These are phyloP conservation scores for Erodium maritimum DNA, from an alignment of 345 rosid genomes.

Conservation along the genomic window DNA sequence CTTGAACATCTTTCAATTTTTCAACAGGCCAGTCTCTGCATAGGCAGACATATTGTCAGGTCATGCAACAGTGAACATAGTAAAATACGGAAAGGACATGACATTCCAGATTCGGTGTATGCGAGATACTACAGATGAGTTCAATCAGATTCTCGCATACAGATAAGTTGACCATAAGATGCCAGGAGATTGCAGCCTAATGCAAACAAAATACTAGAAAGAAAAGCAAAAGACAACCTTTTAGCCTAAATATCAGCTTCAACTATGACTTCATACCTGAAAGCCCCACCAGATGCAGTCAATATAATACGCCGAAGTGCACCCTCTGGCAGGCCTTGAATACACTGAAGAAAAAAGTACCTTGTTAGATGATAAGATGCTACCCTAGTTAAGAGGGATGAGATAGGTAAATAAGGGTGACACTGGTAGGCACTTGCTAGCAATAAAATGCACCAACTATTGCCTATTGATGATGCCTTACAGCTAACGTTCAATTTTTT, in stretches of 20 bases:
- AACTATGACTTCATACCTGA: slow-evolving; percentile 48
- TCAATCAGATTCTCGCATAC: not conserved
- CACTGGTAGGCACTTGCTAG: too few relatives aligned
- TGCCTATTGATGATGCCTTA: too few relatives aligned
- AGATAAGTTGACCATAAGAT: slow-evolving; percentile 2
- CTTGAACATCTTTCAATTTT: slow-evolving; percentile 80
- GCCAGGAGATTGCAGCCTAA: not conserved
- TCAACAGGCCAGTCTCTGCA: slow-evolving; percentile 85
- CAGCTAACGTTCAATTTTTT: not conserved
- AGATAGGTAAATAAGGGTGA: not conserved
- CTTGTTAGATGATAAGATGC: slow-evolving; percentile 5
- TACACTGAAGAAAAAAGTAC: slow-evolving; percentile 50
- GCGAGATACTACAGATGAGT: not conserved
- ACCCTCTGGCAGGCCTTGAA: slow-evolving; percentile 87
- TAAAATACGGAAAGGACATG: not conserved
- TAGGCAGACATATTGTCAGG: not conserved
- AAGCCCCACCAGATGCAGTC: slow-evolving; percentile 97
- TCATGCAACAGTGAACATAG: slow-evolving; percentile 11
- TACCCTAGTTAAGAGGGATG: slow-evolving; percentile 1
- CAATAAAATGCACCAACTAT: too few relatives aligned
- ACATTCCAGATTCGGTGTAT: not conserved
- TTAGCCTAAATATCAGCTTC: slow-evolving; percentile 1
- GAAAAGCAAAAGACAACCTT: not conserved
- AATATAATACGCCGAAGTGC: slow-evolving; percentile 76
- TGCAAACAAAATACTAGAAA: not conserved